Evolutionary conservation across 257 asterid species (phyloP), one percentile per base, ranked within the genome.

Genomic region (Solanum paucissectum): DNA sequence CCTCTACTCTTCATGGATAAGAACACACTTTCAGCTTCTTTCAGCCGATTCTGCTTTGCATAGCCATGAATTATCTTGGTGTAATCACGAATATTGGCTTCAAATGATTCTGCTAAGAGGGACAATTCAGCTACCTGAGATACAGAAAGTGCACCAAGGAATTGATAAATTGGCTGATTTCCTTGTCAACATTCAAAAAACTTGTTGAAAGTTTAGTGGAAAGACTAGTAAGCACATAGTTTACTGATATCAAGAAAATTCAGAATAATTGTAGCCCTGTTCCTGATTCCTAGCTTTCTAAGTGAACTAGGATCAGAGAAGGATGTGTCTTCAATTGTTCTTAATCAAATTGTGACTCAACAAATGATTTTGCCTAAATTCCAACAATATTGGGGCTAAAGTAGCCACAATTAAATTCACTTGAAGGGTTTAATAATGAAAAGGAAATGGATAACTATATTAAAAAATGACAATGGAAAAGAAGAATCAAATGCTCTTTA

Each of bases 1-100:
- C 98, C 99, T 88, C 90, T 77, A 76, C 60, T 90, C 91, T 93
- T 95, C 98, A 95, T 95, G 88, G 92, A 90, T 75, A 86, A 85
- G 40, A 95, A 87, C 11, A 93, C 83, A 14, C 84, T 90, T 91
- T 97, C 98, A 60, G 98, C 99, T 85, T 95, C 94, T 88, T 27
- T 91, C 84, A 94, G 52, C 92, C 74, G 91, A 92, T 90, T 90
- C 81, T 87, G 92, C 88, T 90, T 93, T 27, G 98, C 98, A 46
- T 93, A 94, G 60, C 90, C 86, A 69, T 95, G 96, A 82, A 95
- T 94, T 71, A 95, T 87, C 89, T 94, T 97, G 88, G 99, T 95
- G 52, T 95, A 95, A 82, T 97, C 99, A 44, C 98, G 98, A 76
- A 93, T 88, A 79, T 91, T 91, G 29, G 95, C 91, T 92, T 95